Base-by-base conservation (phyloP, 2,329 filamentous ascomycete genomes). In the Thielaviopsis ethacetica region DNA sequence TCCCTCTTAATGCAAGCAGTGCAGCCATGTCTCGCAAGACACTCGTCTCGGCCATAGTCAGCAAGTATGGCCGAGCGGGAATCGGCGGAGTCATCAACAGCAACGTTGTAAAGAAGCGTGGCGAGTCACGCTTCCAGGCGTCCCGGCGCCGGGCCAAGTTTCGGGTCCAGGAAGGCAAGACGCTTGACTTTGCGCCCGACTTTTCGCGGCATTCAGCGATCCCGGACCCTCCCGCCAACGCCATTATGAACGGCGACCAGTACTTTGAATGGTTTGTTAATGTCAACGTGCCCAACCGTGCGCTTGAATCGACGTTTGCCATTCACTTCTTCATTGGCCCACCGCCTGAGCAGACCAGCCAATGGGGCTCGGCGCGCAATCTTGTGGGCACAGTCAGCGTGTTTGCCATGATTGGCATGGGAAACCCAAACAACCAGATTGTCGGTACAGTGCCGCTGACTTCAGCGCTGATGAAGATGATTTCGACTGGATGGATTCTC, bases 221-320 rank as follows among this genome's bases (percentile, higher is more conserved):
- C 50, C 57, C 59, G 6, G 62, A 65, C 51, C 65, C 67, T 1
- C 64, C 64, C 2, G 34, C 59, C 2, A 63, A 65, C 2, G 61
- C 65, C 26, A 65, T 76, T 6, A 68, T 77, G 41, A 66, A 67
- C 2, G 64, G 73, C 13, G 69, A 69, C 52, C 66, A 66, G 10
- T 81, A 82, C 65, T 74, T 73, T 5, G 78, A 91, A 64, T 91
- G 86, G 80, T 75, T 83, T 24, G 81, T 80, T 63, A 87, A 86
- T 65, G 76, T 91, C 52, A 72, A 74, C 17, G 79, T 83, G 22
- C 73, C 76, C 58, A 84, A 82, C 62, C 77, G 80, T 60, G 80
- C 80, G 2, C 68, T 86, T 9, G 73, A 77, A 12, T 78, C 76
- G 1, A 80, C 83, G 0, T 88, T 84, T 58, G 63, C 63, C 0